Conservation (phyloP, 2,329 filamentous ascomycete species). For the Colletotrichum coccodes region DNA sequence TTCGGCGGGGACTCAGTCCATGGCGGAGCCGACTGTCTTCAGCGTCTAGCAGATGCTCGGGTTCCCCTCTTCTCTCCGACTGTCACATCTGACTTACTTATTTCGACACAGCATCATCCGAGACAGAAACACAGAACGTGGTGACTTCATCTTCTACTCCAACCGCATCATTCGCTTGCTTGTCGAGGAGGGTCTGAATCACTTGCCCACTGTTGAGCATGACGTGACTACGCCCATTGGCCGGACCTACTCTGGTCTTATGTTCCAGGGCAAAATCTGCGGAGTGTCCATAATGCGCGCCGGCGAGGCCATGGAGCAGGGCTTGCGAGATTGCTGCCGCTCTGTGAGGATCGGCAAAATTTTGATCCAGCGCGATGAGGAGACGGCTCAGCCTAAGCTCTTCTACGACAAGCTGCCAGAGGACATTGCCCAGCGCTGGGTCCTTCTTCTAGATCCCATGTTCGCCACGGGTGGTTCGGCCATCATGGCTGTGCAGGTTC, state of each 20-base stretch:
- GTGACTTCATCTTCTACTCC: constrained; percentile 99
- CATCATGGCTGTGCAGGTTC: constrained; percentile 94
- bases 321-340: constrained; percentile 93
- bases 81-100: constrained; percentile 24
- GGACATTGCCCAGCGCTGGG: constrained; percentile 93
- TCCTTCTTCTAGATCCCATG: constrained; percentile 96
- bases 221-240: constrained; percentile 92
- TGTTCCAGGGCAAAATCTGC: constrained; percentile 98
- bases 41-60: neutral
- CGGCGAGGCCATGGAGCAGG: constrained; percentile 98
- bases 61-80: neutral
- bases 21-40: neutral
- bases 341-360: constrained; percentile 99
- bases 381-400: constrained; percentile 89
- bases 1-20: neutral
- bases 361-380: constrained; percentile 95
- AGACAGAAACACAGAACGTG: constrained; percentile 87
- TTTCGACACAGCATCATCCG: constrained; percentile 82
- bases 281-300: constrained; percentile 99
- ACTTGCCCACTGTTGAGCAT: constrained; percentile 90
- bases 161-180: constrained; percentile 97
- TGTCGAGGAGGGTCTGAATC: constrained; percentile 97
- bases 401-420: constrained; percentile 98
- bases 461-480: constrained; percentile 97
- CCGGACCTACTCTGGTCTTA: constrained; percentile 86